Conservation (phyloP, 2,329 filamentous ascomycete genomes). For the Stachybotrys chlorohalonatus region DNA sequence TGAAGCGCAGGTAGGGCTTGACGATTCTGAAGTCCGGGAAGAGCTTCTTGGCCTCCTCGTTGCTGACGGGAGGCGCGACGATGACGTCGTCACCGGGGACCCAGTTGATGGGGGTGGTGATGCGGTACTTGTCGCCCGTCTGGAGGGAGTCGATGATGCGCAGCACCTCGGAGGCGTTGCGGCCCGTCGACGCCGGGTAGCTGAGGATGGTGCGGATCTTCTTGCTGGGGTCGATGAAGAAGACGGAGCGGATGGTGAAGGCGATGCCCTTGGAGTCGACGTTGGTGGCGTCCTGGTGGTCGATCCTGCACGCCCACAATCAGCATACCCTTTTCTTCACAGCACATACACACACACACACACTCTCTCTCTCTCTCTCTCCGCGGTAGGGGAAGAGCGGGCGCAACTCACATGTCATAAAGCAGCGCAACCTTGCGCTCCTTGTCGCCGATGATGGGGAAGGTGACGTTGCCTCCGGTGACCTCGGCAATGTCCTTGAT, state of each 20-base stretch:
- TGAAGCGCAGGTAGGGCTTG: constrained; percentile 69
- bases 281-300: constrained; percentile 74
- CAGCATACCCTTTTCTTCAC: background rate
- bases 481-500: constrained; percentile 83
- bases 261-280: constrained; percentile 75
- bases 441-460: constrained; percentile 78
- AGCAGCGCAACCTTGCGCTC: constrained; percentile 64
- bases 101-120: constrained; percentile 91
- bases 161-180: constrained; percentile 71
- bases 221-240: constrained; percentile 90
- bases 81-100: constrained; percentile 83
- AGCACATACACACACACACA: background rate
- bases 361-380: background rate
- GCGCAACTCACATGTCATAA: constrained; percentile 63
- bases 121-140: constrained; percentile 77
- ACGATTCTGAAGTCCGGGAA: constrained; percentile 68
- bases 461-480: constrained; percentile 57
- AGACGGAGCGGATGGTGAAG: constrained; percentile 91
- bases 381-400: too few relatives aligned
- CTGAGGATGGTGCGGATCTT: constrained; percentile 87
- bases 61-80: constrained; percentile 73
- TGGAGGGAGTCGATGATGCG: constrained; percentile 72
- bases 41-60: constrained; percentile 77
- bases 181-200: constrained; percentile 85
- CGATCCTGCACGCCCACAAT: constrained; percentile 42